Base-by-base conservation (phyloP, 768 basidiomycete genomes). In the Lactarius psammicola region DNA sequence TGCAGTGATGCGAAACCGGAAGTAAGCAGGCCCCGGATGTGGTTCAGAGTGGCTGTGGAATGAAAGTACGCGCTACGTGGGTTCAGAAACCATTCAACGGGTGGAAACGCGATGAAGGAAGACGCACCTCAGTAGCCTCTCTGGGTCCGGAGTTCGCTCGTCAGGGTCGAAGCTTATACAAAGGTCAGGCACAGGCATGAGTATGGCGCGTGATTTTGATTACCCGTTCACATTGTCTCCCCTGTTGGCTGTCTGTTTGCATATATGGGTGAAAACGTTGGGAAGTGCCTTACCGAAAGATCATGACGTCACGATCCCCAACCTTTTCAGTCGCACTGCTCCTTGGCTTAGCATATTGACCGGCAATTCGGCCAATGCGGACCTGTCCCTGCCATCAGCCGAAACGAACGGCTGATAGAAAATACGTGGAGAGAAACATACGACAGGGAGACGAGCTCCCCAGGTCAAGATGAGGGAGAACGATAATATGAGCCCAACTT, bases 181-280 rank as follows among this genome's bases (percentile, higher is more conserved):
- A 53, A n/a, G n/a, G 57, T 68, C 38, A 40, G 28, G 31, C 31
- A 17, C 11, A 4, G 30, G 13, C 11, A 26, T 26, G 2, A 26
- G 56, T 28, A 13, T 17, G 31, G 20, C 30, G 40, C n/a, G 40
- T 53, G 56, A 28, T 15, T 28, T 18, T 34, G 71, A 84, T 66
- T 75, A 88, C 85, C 95, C 94, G 71, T 99, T 98, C 54, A 99
- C 88, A 72, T 96, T 98, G 78, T 99, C 96, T 17, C 97, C 97
- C 70, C 96, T 94, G 72, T 28, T 5, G n/a, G 34, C 13, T 20
- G 23, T n/a, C 20, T 26, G 18, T 26, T 11, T 46, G 34, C 5
- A n/a, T 34, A 31, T 5, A 55, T 33, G 26, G 54, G 36, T 11
- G 44, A 3, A 54, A n/a, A 31, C 53, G 44, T 8, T 6, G 5